A percentile compares a stretch with the other conserved stretches of the same genome.
Evolutionary conservation across 2,329 filamentous ascomycete species (phyloP).

Genomic region (Akanthomyces muscarius): DNA sequence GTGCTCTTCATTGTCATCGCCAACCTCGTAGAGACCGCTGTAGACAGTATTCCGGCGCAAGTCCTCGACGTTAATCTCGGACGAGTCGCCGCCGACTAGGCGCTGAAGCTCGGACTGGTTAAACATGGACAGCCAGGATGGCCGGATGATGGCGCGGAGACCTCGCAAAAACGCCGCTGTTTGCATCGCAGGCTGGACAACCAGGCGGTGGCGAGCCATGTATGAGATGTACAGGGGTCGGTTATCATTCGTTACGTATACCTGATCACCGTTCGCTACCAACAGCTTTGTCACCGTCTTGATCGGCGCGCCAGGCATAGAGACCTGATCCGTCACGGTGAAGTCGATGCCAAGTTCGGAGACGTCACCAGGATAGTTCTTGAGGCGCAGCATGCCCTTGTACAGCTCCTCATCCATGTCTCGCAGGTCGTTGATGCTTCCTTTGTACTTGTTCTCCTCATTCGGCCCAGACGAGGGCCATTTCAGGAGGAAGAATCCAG

Average conservation of each 20-base stretch:
- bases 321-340: slow-evolving; percentile 72
- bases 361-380: slow-evolving; percentile 80
- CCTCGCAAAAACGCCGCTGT: slow-evolving; percentile 85
- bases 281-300: slow-evolving; percentile 71
- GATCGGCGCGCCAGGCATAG: slow-evolving; percentile 40
- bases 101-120: slow-evolving; percentile 94
- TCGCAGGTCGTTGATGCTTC: slow-evolving; percentile 90
- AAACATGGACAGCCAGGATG: slow-evolving; percentile 96
- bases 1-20: slow-evolving; percentile 85
- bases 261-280: slow-evolving; percentile 70
- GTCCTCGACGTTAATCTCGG: slow-evolving; percentile 82
- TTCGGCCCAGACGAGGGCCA: slow-evolving; percentile 72
- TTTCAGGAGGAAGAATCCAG: slow-evolving; percentile 92
- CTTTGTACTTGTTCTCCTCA: slow-evolving; percentile 71
- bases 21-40: slow-evolving; percentile 81
- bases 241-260: slow-evolving; percentile 84
- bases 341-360: slow-evolving; percentile 72
- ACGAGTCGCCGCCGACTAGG: slow-evolving; percentile 82
- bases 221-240: slow-evolving; percentile 91
- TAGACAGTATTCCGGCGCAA: slow-evolving; percentile 80
- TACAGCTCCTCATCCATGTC: slow-evolving; percentile 91
- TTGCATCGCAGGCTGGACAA: slow-evolving; percentile 73
- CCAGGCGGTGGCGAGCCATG: slow-evolving; percentile 81
- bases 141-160: slow-evolving; percentile 81
- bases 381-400: slow-evolving; percentile 75